Conservation (phyloP, 164 flowering plant genomes). For the Sextonia rubra region DNA sequence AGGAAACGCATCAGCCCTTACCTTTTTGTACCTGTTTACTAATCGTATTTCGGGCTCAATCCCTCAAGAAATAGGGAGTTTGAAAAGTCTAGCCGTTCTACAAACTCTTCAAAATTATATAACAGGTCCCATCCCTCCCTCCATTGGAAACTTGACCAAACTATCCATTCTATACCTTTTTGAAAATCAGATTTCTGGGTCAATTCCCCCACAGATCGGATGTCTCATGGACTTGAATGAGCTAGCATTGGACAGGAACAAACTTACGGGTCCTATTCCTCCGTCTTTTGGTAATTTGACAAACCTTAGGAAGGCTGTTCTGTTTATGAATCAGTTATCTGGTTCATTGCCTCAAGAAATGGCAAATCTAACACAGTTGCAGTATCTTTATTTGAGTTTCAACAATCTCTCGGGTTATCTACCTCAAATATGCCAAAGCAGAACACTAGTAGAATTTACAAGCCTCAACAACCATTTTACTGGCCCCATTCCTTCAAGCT, state of each 20-base stretch:
- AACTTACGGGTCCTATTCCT: not conserved
- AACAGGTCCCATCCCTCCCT: conserved; percentile 1
- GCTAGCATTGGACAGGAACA: not conserved
- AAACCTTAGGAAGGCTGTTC: not conserved
- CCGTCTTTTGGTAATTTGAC: not conserved
- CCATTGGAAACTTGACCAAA: not conserved
- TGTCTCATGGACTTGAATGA: not conserved
- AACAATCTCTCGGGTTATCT: not conserved
- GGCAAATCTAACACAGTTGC: not conserved
- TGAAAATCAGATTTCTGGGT: not conserved
- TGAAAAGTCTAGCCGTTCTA: not conserved
- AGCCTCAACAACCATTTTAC: conserved; percentile 10
- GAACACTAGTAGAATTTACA: not conserved
- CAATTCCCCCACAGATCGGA: not conserved
- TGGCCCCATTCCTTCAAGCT: conserved; percentile 38
- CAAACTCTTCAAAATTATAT: not conserved
- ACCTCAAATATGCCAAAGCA: conserved; percentile 3
- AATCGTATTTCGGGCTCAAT: not conserved
- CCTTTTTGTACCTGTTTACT: not conserved
- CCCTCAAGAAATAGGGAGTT: not conserved
- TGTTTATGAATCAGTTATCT: not conserved
- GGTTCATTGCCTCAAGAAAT: conserved; percentile 5
- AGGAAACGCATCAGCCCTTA: not conserved
- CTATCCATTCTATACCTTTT: not conserved
- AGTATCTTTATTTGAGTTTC: not conserved